phyloP scores from a whole-genome alignment of 306 rosid genomes.

The Casuarina cunninghamiana region DNA sequence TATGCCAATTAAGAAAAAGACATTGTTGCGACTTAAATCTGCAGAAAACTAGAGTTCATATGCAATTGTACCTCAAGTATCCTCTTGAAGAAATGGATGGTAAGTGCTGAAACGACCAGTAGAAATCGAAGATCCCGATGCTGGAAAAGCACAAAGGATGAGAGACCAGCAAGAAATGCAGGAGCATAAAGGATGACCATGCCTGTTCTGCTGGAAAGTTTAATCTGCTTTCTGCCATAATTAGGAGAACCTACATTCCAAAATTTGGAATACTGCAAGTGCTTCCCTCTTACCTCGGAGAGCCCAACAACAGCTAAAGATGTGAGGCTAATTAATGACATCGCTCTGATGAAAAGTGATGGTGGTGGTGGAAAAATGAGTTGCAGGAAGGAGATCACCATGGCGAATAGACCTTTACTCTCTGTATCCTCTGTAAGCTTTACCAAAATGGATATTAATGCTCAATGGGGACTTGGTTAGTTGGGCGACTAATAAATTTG shows the following conservation, averaged over 20 bases:
- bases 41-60: not conserved
- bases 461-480: too few relatives aligned
- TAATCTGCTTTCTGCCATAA: slow-evolving; percentile 2
- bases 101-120: slow-evolving; percentile 49
- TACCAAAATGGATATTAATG: too few relatives aligned
- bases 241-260: slow-evolving; percentile 16
- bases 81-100: slow-evolving; percentile 79
- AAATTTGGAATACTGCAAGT: slow-evolving; percentile 74
- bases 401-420: not conserved
- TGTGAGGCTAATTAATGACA: slow-evolving; percentile 43
- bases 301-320: slow-evolving; percentile 34
- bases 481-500: too few relatives aligned
- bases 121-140: slow-evolving; percentile 33
- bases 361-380: slow-evolving; percentile 53
- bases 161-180: slow-evolving; percentile 53
- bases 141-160: slow-evolving; percentile 47
- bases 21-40: too few relatives aligned
- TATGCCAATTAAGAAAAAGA: too few relatives aligned
- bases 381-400: slow-evolving; percentile 21
- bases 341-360: slow-evolving; percentile 41
- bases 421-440: not conserved
- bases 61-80: slow-evolving; percentile 52
- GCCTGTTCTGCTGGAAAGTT: slow-evolving; percentile 49
- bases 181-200: slow-evolving; percentile 69
- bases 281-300: slow-evolving; percentile 53